These are phyloP conservation scores for Ophiostoma sp. DNA, from an alignment of 2,329 filamentous ascomycete genomes.

Conservation along the genomic window DNA sequence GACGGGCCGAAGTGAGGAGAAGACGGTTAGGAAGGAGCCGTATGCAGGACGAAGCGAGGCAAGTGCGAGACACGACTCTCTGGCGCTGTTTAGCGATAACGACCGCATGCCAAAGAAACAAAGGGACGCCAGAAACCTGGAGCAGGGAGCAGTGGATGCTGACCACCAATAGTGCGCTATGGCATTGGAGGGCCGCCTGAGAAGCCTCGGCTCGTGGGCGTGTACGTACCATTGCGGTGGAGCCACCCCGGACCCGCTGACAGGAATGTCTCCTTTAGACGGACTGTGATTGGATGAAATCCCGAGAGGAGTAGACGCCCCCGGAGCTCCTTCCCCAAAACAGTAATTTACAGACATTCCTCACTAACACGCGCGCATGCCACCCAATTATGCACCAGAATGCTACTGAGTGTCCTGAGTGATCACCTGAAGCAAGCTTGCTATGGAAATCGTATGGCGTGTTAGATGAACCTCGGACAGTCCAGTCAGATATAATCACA, in stretches of 20 bases:
- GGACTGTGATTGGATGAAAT: constrained; percentile 14
- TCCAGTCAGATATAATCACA: no score
- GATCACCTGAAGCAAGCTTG: no score
- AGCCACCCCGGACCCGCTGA: constrained; percentile 18
- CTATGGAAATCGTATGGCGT: no score
- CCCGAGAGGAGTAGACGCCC: background rate
- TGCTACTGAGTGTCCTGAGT: no score
- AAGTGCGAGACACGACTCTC: background rate
- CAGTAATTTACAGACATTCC: constrained; percentile 8
- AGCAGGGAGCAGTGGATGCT: background rate
- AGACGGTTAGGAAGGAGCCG: background rate
- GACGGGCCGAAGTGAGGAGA: background rate
- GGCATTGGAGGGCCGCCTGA: background rate
- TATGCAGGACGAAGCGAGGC: background rate
- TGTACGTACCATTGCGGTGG: background rate
- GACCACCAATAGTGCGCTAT: background rate
- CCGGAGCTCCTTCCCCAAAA: constrained; percentile 8
- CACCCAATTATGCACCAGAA: background rate
- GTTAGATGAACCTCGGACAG: no score
- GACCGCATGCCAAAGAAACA: background rate
- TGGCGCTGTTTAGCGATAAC: background rate
- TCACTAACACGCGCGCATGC: constrained; percentile 11
- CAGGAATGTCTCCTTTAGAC: background rate
- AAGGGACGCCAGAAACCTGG: background rate
- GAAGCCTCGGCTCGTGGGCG: constrained; percentile 17